A percentile compares a stretch with the other conserved stretches of the same genome.
Conservation (phyloP, 257 asterid species). For the Jacaranda mimosifolia region DNA sequence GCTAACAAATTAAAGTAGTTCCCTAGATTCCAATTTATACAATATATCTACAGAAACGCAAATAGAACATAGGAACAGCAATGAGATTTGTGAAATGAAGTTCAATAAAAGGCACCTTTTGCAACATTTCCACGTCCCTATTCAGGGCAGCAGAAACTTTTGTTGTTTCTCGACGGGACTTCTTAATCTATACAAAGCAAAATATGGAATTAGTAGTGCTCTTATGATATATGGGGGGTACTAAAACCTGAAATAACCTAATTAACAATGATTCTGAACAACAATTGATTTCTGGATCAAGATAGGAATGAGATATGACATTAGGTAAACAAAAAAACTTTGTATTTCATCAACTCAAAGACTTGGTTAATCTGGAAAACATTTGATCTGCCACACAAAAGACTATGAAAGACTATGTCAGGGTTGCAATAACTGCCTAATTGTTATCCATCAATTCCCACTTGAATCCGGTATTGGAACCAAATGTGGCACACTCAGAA, state of each 20-base stretch:
- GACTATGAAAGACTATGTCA: not conserved
- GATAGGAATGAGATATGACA: not conserved
- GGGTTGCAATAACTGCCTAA: not conserved
- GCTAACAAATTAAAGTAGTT: not conserved
- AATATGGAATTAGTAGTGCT: constrained; percentile 18
- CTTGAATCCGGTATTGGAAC: not conserved
- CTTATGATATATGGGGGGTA: not conserved
- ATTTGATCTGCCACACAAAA: not conserved
- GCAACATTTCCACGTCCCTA: constrained; percentile 66
- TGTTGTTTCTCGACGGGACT: constrained; percentile 39
- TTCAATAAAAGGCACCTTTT: constrained; percentile 60
- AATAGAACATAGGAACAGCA: not conserved
- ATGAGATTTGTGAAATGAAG: not conserved
- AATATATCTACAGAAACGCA: not conserved
- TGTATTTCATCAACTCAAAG: not conserved
- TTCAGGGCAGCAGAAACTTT: constrained; percentile 41
- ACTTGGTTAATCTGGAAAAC: not conserved
- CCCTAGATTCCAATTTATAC: not conserved
- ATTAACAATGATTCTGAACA: not conserved
- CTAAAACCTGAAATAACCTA: not conserved
- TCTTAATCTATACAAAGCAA: constrained; percentile 55
- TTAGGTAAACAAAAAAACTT: not conserved
- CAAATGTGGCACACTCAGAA: not conserved
- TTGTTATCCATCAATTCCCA: not conserved
- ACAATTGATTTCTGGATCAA: constrained; percentile 16